Conservation (phyloP, 108 stramenopile genomes). For the Phaeodactylum tricornutum region DNA sequence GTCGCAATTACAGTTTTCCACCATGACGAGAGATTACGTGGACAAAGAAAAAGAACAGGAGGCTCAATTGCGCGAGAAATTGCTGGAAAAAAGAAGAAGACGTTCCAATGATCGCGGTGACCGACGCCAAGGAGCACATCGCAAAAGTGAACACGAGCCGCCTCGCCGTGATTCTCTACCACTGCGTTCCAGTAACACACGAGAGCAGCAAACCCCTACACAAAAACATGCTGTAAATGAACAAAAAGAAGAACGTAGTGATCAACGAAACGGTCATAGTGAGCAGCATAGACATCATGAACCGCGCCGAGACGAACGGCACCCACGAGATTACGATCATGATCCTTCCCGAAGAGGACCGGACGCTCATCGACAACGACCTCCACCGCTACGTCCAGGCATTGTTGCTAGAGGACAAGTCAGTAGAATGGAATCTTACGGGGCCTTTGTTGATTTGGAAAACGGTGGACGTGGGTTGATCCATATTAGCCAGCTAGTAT, state of each 20-base stretch:
- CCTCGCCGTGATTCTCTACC: background rate
- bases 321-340: no score
- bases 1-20: no score
- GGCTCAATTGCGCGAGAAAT: no score
- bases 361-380: no score
- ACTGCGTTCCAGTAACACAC: background rate
- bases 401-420: no score
- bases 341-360: no score
- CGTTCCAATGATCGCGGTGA: background rate
- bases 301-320: no score
- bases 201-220: background rate
- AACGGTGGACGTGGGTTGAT: conserved; percentile 32
- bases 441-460: conserved; percentile 59
- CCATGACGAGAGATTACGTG: no score
- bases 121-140: background rate
- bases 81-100: no score
- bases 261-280: background rate
- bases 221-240: background rate
- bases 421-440: conserved; percentile 76
- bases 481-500: conserved; percentile 49
- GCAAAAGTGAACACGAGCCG: background rate
- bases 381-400: no score
- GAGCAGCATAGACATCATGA: no score
- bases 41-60: no score
- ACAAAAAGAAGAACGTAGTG: background rate